Conservation (phyloP, 257 asterid genomes). For the Nicotiana noctiflora region DNA sequence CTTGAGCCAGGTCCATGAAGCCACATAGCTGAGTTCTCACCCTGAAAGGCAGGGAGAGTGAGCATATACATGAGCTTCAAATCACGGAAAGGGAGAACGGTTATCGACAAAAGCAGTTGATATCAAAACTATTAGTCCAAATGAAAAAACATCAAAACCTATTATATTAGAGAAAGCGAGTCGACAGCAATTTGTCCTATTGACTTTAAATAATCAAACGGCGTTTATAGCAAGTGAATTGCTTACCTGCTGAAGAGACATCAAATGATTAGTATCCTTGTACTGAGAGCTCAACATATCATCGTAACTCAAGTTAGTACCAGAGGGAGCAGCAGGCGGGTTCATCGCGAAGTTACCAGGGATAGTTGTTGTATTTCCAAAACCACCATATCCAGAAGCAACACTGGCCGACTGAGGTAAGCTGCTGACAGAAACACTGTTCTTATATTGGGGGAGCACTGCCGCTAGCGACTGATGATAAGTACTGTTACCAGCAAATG, state of each 20-base stretch:
- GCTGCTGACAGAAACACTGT: slow-evolving; percentile 51
- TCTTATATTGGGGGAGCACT: slow-evolving; percentile 57
- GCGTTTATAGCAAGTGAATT: neutral
- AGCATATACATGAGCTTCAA: neutral
- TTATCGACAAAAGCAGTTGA: neutral
- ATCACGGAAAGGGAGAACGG: neutral
- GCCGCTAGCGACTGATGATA: slow-evolving; percentile 73
- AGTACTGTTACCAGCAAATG: slow-evolving; percentile 49
- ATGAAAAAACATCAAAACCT: neutral
- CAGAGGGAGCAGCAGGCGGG: slow-evolving; percentile 54
- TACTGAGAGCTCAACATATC: slow-evolving; percentile 68
- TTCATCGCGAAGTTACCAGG: slow-evolving; percentile 70
- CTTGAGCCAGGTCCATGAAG: slow-evolving; percentile 72
- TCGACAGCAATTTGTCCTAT: neutral
- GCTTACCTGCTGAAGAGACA: slow-evolving; percentile 73
- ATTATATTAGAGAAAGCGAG: neutral
- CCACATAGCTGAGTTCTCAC: slow-evolving; percentile 67
- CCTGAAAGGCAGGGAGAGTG: slow-evolving; percentile 31
- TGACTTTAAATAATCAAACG: neutral
- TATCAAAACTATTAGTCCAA: neutral
- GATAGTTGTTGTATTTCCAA: slow-evolving; percentile 40
- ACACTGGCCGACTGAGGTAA: slow-evolving; percentile 69
- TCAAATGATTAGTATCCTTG: slow-evolving; percentile 58
- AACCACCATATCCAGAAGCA: slow-evolving; percentile 64
- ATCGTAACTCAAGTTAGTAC: slow-evolving; percentile 47